Base-by-base conservation (phyloP, 2,329 filamentous ascomycete species). In the Boeremia lycopersici region DNA sequence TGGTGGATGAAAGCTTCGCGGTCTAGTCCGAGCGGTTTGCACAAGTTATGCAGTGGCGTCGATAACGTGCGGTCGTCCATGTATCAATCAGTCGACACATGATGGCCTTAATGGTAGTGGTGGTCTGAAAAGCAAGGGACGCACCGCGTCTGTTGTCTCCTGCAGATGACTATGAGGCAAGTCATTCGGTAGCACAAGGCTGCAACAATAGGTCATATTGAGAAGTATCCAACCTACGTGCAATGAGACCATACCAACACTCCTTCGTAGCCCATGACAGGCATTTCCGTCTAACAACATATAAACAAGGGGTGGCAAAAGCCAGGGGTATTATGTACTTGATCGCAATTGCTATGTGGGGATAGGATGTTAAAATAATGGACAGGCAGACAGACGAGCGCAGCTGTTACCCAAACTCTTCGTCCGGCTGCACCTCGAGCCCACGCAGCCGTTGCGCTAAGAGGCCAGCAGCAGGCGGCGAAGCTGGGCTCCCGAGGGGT, bases 371-470 rank as follows among this genome's bases (percentile, higher is more conserved):
- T 6, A n/a, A 17, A 17, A 9, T 25, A 6, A 30, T 4, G 25
- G 17, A 29, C 15, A 26, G 3, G 23, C 12, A 30, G 2, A 12
- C 13, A 23, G 6, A 2, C 17, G 23, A 2, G 28, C 4, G 9
- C 6, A 1, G n/a, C n/a, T 11, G 15, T 48, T 33, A 47, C 9
- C 17, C 25, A 7, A 23, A 8, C 1, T 61, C 57, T 15, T 59
- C 49, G 34, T 61, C 53, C 34, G 50, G 69, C 53, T 80, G 75
- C 11, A 81, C 76, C 33, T 86, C 88, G 6, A 90, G 75, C 6
- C 85, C 84, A 60, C 86, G 82, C 39, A 93, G 76, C 52, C 86
- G 82, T 69, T 86, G 86, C 10, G 90, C 90, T 13, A 95, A 77
- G 13, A 95, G 74, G 2, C 89, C 85, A 64, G 91, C 87, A 4